Evolutionary conservation across 345 rosid species (phyloP).

Genomic region (Raphanus sativus): DNA sequence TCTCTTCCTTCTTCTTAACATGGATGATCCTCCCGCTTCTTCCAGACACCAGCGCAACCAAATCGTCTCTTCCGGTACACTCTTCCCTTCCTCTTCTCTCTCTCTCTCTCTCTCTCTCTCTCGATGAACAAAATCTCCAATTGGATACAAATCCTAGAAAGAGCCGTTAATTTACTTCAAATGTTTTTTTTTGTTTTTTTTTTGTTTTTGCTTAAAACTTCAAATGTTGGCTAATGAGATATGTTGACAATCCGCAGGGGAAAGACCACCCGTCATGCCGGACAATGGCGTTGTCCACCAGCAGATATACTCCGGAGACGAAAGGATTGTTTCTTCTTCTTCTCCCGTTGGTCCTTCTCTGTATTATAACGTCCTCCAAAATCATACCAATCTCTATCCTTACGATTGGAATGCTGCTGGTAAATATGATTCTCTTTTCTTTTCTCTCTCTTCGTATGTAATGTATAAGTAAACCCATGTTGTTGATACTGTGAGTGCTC

Average conservation of each 20-base stretch:
- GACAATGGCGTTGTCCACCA: not conserved
- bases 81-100: not conserved
- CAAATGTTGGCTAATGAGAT: not conserved
- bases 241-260: not conserved
- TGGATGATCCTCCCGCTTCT: not conserved
- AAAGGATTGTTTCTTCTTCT: not conserved
- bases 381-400: slow-evolving; percentile 34
- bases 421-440: slow-evolving; percentile 4
- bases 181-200: no score
- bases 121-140: not conserved
- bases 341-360: not conserved
- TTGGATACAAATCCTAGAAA: not conserved
- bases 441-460: slow-evolving; percentile 10
- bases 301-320: not conserved
- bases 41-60: not conserved
- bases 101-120: not conserved
- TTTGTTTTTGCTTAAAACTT: no score
- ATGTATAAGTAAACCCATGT: not conserved
- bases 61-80: not conserved
- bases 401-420: slow-evolving; percentile 49
- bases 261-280: not conserved
- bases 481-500: not conserved
- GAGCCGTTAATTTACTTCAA: not conserved
- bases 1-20: not conserved
- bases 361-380: not conserved